A percentile compares a stretch with the other conserved stretches of the same genome.
Evolutionary conservation across 2,329 filamentous ascomycete species (phyloP).

Genomic region (Ceratocystis destructans): DNA sequence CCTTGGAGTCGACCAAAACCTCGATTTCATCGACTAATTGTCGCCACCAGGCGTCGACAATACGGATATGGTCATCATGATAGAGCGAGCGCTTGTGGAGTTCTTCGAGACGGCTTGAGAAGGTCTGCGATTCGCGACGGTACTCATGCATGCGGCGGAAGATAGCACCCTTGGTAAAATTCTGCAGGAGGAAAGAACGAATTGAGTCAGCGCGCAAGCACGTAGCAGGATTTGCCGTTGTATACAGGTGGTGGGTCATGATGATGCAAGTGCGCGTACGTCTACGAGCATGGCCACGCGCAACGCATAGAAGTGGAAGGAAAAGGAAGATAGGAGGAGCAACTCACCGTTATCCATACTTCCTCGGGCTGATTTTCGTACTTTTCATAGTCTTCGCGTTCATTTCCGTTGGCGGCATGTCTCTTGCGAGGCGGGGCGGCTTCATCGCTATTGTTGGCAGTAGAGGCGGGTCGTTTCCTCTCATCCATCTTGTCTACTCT

Average conservation of each 20-base stretch:
- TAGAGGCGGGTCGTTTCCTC: slow-evolving; percentile 75
- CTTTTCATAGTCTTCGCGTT: slow-evolving; percentile 42
- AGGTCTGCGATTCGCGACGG: slow-evolving; percentile 71
- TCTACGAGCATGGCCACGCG: too few species aligned
- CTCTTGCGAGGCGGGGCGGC: slow-evolving; percentile 81
- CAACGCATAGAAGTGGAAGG: not conserved
- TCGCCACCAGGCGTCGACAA: slow-evolving; percentile 85
- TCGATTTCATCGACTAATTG: slow-evolving; percentile 33
- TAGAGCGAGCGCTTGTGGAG: slow-evolving; percentile 63
- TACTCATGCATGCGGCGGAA: slow-evolving; percentile 96
- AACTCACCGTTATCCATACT: slow-evolving; percentile 52
- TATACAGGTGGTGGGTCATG: not conserved
- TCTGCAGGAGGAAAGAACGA: slow-evolving; percentile 36
- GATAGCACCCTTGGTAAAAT: slow-evolving; percentile 92
- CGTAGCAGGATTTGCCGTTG: not conserved
- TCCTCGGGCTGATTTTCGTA: slow-evolving; percentile 44
- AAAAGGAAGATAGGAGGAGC: not conserved
- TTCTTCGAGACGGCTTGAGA: slow-evolving; percentile 70
- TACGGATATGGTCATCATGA: slow-evolving; percentile 84
- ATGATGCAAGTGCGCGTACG: too few species aligned
- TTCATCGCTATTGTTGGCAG: slow-evolving; percentile 62
- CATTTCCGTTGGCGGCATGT: slow-evolving; percentile 71
- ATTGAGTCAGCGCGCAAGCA: slow-evolving; percentile 24
- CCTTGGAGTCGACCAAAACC: slow-evolving; percentile 7
- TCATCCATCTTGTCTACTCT: slow-evolving; percentile 75